Base-by-base conservation (phyloP, 2,329 filamentous ascomycete genomes). In the Myriangium duriaei region DNA sequence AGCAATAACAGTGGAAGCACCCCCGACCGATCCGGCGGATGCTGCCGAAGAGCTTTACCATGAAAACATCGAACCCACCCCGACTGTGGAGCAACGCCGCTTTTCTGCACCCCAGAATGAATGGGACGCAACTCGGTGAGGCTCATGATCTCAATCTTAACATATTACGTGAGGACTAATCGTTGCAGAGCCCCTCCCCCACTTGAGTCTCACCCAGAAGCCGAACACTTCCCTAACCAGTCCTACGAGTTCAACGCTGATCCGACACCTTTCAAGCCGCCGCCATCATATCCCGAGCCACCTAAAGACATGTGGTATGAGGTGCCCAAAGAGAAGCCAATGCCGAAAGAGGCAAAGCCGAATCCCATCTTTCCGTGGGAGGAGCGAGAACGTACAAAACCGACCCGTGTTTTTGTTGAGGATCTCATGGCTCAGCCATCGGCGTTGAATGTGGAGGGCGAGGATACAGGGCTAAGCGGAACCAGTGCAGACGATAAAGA, bases 331-430 rank as follows among this genome's bases (percentile, higher is more conserved):
- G 45, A 50, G 7, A 61, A 69, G 45, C 69, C 73, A 42, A 65
- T 66, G 12, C 74, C 74, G 14, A 68, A 74, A 33, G 64, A 69
- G 30, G 66, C 76, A 46, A 71, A 64, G 43, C 72, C 77, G 11
- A 69, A 71, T 33, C 70, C 77, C 3, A 78, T 96, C 34, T 98
- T 98, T 57, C 91, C 91, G 0, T 98, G 91, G 91, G 91, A 98
- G 58, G 62, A 60, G 30, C 64, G 79, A 44, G 64, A 77, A 41
- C 73, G 72, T 44, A 69, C 79, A 10, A 74, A 67, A 49, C 62
- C 75, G 7, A 73, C 72, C 10, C 74, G 83, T 47, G 68, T 77
- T 10, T 91, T 87, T 51, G 61, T 65, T 32, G 73, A 77, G 42
- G 72, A 77, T 42, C 41, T 36, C 14, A 37, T 42, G 6, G 44